These are phyloP conservation scores for Brassica rapa DNA, from an alignment of 345 rosid genomes.

Conservation along the genomic window DNA sequence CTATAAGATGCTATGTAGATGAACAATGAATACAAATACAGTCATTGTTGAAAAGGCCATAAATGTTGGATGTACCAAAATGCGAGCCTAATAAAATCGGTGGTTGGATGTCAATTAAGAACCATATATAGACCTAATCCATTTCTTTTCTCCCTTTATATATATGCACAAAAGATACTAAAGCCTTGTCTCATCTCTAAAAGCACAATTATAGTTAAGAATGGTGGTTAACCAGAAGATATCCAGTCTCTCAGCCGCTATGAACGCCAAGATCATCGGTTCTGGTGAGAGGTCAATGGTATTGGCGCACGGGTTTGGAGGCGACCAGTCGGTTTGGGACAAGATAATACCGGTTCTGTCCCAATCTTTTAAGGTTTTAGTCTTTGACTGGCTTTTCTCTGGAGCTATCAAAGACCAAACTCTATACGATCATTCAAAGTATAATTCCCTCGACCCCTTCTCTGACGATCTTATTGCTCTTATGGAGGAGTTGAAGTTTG, in stretches of 20 bases:
- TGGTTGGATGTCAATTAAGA: slow-evolving; percentile 42
- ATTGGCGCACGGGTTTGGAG: slow-evolving; percentile 77
- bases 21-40: slow-evolving; percentile 37
- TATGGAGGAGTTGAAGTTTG: slow-evolving; percentile 54
- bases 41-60: slow-evolving; percentile 40
- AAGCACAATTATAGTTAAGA: slow-evolving; percentile 11
- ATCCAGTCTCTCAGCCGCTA: slow-evolving; percentile 44
- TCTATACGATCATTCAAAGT: slow-evolving; percentile 57
- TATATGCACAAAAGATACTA: slow-evolving; percentile 26
- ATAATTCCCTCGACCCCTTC: slow-evolving; percentile 59
- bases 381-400: slow-evolving; percentile 80
- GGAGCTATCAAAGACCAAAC: slow-evolving; percentile 59
- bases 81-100: slow-evolving; percentile 45
- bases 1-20: slow-evolving; percentile 28
- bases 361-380: slow-evolving; percentile 48
- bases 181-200: slow-evolving; percentile 8
- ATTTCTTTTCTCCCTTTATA: slow-evolving; percentile 26
- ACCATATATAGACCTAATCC: slow-evolving; percentile 28
- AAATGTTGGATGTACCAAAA: slow-evolving; percentile 37
- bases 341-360: slow-evolving; percentile 56
- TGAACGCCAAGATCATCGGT: slow-evolving; percentile 70
- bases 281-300: slow-evolving; percentile 47
- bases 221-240: slow-evolving; percentile 48
- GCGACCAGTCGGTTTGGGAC: slow-evolving; percentile 69
- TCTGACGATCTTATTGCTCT: slow-evolving; percentile 60